Base-by-base conservation (phyloP, 2,329 filamentous ascomycete genomes). In the Cladosporium sp. region DNA sequence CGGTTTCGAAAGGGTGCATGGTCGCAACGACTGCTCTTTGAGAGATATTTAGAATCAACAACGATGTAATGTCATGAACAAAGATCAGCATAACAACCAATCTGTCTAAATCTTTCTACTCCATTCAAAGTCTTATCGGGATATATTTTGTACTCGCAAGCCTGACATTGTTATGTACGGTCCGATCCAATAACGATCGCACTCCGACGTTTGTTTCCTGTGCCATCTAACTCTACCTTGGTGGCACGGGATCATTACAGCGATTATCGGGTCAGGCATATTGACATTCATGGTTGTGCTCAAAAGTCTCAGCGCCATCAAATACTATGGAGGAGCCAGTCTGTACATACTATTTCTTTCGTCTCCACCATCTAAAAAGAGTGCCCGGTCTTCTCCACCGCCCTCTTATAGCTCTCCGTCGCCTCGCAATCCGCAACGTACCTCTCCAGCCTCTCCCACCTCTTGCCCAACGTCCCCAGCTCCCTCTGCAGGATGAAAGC, bases 341-440 rank as follows among this genome's bases (percentile, higher is more conserved):
- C 23, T 26, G 23, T 26, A 26, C 23, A 26, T 26, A 26, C 23
- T 26, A 26, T 26, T 26, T 26, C 23, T 26, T 26, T 26, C 23
- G 23, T 26, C 57, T 46, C 2, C 8, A 44, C 7, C n/a, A 6
- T 23, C 21, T 67, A 74, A 63, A 77, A 64, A 50, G 70, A 68
- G 66, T 78, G 70, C 11, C 79, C 79, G 1, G 79, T 80, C 73
- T 78, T 80, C 73, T 78, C 63, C 61, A 80, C 76, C 28, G 79
- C 79, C 55, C 71, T 73, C 72, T 76, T 72, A 69, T 78, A 81
- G 6, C 70, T 68, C 55, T 72, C 72, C 33, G 72, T 76, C 35
- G 68, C 70, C 71, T 78, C 75, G 68, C 78, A 81, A 31, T 71
- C 72, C 66, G 74, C 69, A 59, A 80, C 59, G 76, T 79, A 81